Percentiles rank a stretch among this genome's conserved stretches.
These are phyloP conservation scores for Misopates orontium DNA, from an alignment of 257 asterid species.

Conservation along the genomic window DNA sequence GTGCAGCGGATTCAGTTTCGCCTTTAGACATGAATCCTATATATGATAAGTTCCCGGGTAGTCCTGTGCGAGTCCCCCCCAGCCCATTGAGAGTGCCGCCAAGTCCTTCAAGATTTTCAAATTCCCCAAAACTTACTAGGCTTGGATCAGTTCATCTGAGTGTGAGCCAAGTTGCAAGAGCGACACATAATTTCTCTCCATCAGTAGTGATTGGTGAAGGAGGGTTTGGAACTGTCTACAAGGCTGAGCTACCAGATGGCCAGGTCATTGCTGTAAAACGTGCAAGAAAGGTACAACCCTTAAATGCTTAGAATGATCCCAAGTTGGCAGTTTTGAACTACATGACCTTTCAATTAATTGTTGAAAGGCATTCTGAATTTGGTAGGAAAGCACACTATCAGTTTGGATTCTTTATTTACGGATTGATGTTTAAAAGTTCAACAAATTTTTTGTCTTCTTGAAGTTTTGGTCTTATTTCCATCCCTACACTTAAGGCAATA, in stretches of 20 bases:
- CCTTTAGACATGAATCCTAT: constrained; percentile 59
- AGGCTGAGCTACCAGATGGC: constrained; percentile 82
- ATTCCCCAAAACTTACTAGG: constrained; percentile 84
- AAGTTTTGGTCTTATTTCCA: too few species aligned
- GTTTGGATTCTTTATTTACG: neutral
- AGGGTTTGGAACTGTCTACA: constrained; percentile 92
- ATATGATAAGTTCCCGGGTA: constrained; percentile 51
- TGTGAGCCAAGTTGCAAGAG: constrained; percentile 67
- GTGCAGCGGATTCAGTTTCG: constrained; percentile 62
- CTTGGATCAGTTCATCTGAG: constrained; percentile 83
- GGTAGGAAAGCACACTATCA: constrained; percentile 5
- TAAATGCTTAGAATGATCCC: constrained; percentile 15
- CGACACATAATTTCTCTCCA: constrained; percentile 75
- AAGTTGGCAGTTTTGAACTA: constrained; percentile 3
- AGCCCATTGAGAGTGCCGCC: constrained; percentile 84
- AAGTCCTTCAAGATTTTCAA: constrained; percentile 91
- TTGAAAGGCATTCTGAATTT: neutral
- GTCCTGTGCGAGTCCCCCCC: constrained; percentile 66
- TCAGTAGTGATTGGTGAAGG: constrained; percentile 81
- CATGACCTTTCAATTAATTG: constrained; percentile 3
- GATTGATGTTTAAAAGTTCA: neutral
- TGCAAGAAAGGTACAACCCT: constrained; percentile 72
- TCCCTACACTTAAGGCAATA: too few species aligned
- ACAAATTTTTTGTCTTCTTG: neutral
- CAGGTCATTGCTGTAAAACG: constrained; percentile 88